Evolutionary conservation across 192 early-diverging fungal genomes (phyloP).

Genomic region (Phlyctochytrium planicorne): DNA sequence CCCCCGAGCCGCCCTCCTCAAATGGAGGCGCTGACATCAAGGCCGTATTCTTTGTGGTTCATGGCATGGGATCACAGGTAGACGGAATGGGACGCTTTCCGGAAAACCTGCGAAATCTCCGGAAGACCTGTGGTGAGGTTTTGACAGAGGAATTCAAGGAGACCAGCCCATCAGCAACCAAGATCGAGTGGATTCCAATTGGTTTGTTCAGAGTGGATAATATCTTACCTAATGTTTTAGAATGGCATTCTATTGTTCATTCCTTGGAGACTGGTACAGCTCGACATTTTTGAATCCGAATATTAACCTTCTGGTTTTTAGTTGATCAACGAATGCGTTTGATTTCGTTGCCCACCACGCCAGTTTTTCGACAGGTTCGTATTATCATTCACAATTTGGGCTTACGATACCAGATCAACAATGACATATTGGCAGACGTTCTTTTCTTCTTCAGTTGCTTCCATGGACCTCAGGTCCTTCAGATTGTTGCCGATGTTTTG

Average conservation of each 20-base stretch:
- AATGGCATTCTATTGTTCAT: slow-evolving; percentile 46
- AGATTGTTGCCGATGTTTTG: slow-evolving; percentile 18
- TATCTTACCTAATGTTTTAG: too few species aligned
- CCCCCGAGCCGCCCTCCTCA: too few species aligned
- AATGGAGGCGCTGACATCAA: not conserved
- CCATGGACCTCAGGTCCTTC: slow-evolving; percentile 38
- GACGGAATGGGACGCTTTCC: slow-evolving; percentile 19
- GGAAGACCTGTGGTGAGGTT: slow-evolving; percentile 32
- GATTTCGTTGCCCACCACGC: slow-evolving; percentile 5
- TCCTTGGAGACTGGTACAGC: slow-evolving; percentile 14
- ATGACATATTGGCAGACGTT: slow-evolving; percentile 51
- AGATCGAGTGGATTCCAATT: slow-evolving; percentile 43
- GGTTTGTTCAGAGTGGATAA: too few species aligned
- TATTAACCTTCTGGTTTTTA: not conserved
- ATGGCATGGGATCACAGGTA: slow-evolving; percentile 41
- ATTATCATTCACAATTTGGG: not conserved
- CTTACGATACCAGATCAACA: slow-evolving; percentile 31
- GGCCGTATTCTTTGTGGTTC: slow-evolving; percentile 40
- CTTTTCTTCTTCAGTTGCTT: slow-evolving; percentile 48
- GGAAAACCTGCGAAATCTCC: slow-evolving; percentile 30
- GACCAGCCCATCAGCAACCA: not conserved
- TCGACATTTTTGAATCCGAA: not conserved
- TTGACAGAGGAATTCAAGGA: slow-evolving; percentile 35
- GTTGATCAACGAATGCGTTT: slow-evolving; percentile 42
- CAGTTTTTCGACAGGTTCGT: not conserved